phyloP scores from a whole-genome alignment of 2,329 filamentous ascomycete genomes.

The Ceratocystis papillata region DNA sequence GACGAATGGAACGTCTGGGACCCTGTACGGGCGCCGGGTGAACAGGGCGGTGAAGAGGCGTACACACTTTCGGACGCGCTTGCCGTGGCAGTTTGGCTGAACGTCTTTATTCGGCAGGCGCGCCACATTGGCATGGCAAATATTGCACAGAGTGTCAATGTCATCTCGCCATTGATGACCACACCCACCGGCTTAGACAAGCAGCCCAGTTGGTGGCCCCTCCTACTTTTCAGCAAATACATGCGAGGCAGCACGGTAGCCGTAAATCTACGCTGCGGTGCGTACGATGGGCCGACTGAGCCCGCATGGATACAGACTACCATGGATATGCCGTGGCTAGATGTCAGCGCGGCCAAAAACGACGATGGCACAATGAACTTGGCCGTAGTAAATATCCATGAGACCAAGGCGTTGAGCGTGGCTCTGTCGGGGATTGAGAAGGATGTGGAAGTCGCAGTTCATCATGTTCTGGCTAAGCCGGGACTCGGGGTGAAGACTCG shows the following conservation, averaged over 20 bases:
- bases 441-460: slow-evolving; percentile 46
- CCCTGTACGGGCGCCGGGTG: slow-evolving; percentile 57
- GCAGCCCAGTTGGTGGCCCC: slow-evolving; percentile 67
- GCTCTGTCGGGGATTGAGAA: slow-evolving; percentile 45
- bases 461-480: slow-evolving; percentile 49
- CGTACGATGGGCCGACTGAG: slow-evolving; percentile 56
- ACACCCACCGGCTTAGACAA: slow-evolving; percentile 50
- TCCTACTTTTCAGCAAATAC: slow-evolving; percentile 50
- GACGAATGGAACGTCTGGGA: slow-evolving; percentile 85
- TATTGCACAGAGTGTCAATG: slow-evolving; percentile 67
- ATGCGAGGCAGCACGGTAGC: slow-evolving; percentile 65
- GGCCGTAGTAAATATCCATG: slow-evolving; percentile 62
- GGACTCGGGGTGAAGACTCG: slow-evolving; percentile 46
- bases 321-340: slow-evolving; percentile 59
- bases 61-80: slow-evolving; percentile 67
- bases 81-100: slow-evolving; percentile 64
- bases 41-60: slow-evolving; percentile 57
- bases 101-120: slow-evolving; percentile 64
- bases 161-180: slow-evolving; percentile 68
- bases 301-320: slow-evolving; percentile 54
- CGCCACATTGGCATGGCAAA: slow-evolving; percentile 65
- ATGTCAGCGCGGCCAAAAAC: slow-evolving; percentile 52
- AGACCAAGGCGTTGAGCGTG: slow-evolving; percentile 48
- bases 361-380: slow-evolving; percentile 51
- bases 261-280: slow-evolving; percentile 50